phyloP scores from a whole-genome alignment of 352 stramenopile species.

The Phytophthora tentaculata region DNA sequence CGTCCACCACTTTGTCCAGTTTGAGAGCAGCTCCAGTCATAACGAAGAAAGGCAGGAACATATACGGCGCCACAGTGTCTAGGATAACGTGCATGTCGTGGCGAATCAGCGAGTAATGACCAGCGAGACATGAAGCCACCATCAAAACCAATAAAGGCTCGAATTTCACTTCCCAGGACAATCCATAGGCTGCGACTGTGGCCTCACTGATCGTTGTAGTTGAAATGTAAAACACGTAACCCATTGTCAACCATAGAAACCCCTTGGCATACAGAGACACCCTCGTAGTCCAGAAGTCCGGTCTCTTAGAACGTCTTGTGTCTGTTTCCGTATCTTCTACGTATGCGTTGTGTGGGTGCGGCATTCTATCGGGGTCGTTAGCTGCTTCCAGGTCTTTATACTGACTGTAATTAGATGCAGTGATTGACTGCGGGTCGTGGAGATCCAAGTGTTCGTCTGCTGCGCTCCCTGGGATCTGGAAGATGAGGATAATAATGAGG shows the following conservation, averaged over 20 bases:
- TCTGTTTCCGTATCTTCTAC: constrained; percentile 44
- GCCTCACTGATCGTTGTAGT: constrained; percentile 54
- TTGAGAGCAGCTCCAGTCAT: constrained; percentile 79
- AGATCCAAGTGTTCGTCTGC: constrained; percentile 44
- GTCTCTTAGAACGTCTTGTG: constrained; percentile 8
- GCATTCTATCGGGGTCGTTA: constrained; percentile 47
- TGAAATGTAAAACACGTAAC: constrained; percentile 68
- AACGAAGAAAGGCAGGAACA: constrained; percentile 82
- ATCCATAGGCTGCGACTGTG: constrained; percentile 49
- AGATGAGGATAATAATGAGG: constrained; percentile 63
- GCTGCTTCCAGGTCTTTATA: constrained; percentile 34
- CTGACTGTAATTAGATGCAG: constrained; percentile 18
- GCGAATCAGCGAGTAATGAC: constrained; percentile 64
- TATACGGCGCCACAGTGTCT: constrained; percentile 68
- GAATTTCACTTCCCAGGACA: constrained; percentile 75
- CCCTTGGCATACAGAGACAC: constrained; percentile 65
- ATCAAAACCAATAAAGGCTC: constrained; percentile 77
- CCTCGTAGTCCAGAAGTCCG: constrained; percentile 29
- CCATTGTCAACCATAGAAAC: constrained; percentile 68
- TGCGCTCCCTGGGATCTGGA: constrained; percentile 56
- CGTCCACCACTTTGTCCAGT: constrained; percentile 63
- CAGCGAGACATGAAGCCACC: constrained; percentile 64
- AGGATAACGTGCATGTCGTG: constrained; percentile 85
- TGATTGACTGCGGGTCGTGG: constrained; percentile 22
- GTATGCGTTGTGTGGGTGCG: constrained; percentile 66